These are phyloP conservation scores for Chlamydomonas reinhardtii DNA, from an alignment of 163 green algal species.

Conservation along the genomic window DNA sequence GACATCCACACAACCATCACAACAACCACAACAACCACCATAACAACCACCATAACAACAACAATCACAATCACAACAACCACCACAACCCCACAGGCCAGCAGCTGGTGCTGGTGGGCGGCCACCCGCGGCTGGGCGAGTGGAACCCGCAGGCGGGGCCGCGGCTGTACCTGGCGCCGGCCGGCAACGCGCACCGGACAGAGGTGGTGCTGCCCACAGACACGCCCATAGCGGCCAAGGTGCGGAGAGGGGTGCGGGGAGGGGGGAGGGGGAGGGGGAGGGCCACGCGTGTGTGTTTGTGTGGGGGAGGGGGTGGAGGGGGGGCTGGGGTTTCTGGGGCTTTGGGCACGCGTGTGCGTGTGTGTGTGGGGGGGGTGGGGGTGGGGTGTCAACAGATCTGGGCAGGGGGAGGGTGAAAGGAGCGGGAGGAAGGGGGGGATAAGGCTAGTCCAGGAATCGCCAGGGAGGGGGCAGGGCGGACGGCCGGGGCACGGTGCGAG, in stretches of 20 bases:
- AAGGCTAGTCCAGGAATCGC: no score
- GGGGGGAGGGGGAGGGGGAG: not conserved
- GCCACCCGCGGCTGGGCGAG: slow-evolving; percentile 3
- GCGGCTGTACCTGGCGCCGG: not conserved
- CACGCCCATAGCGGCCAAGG: slow-evolving; percentile 25
- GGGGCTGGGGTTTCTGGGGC: not conserved
- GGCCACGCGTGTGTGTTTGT: no score
- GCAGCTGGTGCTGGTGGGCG: slow-evolving; percentile 48
- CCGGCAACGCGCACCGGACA: not conserved
- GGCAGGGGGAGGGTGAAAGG: no score
- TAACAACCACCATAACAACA: no score
- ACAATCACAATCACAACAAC: no score
- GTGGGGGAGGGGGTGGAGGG: not conserved
- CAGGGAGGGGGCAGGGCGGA: no score
- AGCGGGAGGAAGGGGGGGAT: no score
- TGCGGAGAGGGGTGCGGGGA: not conserved
- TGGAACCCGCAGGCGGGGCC: slow-evolving; percentile 25
- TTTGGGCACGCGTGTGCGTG: not conserved
- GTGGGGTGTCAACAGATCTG: no score
- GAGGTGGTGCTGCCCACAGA: slow-evolving; percentile 22
- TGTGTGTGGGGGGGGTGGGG: not conserved
- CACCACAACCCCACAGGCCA: not conserved
- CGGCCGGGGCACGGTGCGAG: no score
- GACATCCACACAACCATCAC: no score
- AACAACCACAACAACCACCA: no score